Evolutionary conservation across 108 stramenopile species (phyloP).

Genomic region (Cyclotella cryptica): DNA sequence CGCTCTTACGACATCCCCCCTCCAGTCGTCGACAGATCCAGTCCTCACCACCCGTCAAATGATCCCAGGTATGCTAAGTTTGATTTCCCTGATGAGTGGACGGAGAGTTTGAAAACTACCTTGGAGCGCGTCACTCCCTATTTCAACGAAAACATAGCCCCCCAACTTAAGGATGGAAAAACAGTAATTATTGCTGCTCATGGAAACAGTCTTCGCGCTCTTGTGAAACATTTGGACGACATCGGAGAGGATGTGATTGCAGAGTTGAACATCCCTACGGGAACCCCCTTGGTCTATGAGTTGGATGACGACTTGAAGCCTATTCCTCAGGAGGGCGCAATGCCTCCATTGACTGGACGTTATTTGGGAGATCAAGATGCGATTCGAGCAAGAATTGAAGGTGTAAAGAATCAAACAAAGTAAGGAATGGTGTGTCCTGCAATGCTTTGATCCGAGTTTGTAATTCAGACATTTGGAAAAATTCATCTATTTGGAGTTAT

Average conservation of each 20-base stretch:
- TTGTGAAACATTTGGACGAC: constrained; percentile 97
- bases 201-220: constrained; percentile 97
- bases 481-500: no score
- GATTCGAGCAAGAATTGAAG: constrained; percentile 94
- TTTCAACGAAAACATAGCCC: constrained; percentile 92
- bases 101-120: constrained; percentile 94
- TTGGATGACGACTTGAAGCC: constrained; percentile 94
- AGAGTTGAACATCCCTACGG: constrained; percentile 98
- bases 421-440: no score
- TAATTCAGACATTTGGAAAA: no score
- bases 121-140: constrained; percentile 93
- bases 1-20: constrained; percentile 97
- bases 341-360: constrained; percentile 93
- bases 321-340: constrained; percentile 84
- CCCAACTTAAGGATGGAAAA: constrained; percentile 92
- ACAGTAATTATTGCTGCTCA: constrained; percentile 97
- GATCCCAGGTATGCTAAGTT: constrained; percentile 83
- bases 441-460: no score
- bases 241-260: constrained; percentile 94
- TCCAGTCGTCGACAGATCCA: constrained; percentile 76
- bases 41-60: constrained; percentile 88
- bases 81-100: constrained; percentile 73
- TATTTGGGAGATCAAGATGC: constrained; percentile 97
- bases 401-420: constrained; percentile 98
- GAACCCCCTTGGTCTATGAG: constrained; percentile 96